A percentile compares a stretch with the other conserved stretches of the same genome.
Evolutionary conservation across 768 basidiomycete genomes (phyloP).

Genomic region (Russula emetica): DNA sequence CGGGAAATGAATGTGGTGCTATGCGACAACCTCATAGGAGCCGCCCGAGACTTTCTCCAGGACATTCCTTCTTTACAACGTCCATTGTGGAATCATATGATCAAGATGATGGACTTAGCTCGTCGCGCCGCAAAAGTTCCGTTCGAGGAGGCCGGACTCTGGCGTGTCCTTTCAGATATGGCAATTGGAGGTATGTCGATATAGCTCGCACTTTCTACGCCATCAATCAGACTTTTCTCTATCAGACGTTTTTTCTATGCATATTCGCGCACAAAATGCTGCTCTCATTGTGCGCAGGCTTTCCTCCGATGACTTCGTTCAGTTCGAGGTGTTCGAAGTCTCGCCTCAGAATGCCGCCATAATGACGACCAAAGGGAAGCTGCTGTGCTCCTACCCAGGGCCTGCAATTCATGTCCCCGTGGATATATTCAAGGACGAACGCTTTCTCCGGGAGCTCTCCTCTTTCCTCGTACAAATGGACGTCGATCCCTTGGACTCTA

Average conservation of each 20-base stretch:
- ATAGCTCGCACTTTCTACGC: not conserved
- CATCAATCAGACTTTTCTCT: too few species aligned
- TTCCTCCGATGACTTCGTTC: not conserved
- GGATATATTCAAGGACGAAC: slow-evolving; percentile 30
- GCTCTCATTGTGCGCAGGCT: slow-evolving; percentile 3
- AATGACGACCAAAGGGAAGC: slow-evolving; percentile 40
- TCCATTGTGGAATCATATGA: slow-evolving; percentile 8
- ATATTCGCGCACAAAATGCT: slow-evolving; percentile 18
- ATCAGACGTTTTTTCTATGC: slow-evolving; percentile 12
- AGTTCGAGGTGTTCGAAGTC: slow-evolving; percentile 43
- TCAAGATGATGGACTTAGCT: slow-evolving; percentile 10
- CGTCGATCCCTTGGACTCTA: slow-evolving; percentile 34
- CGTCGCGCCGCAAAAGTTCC: not conserved
- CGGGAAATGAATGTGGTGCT: slow-evolving; percentile 11
- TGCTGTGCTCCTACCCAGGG: slow-evolving; percentile 45
- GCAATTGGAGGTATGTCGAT: not conserved
- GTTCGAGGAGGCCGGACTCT: not conserved
- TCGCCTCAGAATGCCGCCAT: slow-evolving; percentile 38
- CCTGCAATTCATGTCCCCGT: slow-evolving; percentile 40
- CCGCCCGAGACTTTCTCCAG: slow-evolving; percentile 5
- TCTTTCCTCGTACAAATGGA: slow-evolving; percentile 40
- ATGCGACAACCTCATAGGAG: slow-evolving; percentile 1
- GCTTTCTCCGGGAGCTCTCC: slow-evolving; percentile 37
- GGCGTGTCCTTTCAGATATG: not conserved
- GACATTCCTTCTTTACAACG: not conserved